These are phyloP conservation scores for Neurospora sp. DNA, from an alignment of 495 filamentous ascomycete genomes.

Conservation along the genomic window DNA sequence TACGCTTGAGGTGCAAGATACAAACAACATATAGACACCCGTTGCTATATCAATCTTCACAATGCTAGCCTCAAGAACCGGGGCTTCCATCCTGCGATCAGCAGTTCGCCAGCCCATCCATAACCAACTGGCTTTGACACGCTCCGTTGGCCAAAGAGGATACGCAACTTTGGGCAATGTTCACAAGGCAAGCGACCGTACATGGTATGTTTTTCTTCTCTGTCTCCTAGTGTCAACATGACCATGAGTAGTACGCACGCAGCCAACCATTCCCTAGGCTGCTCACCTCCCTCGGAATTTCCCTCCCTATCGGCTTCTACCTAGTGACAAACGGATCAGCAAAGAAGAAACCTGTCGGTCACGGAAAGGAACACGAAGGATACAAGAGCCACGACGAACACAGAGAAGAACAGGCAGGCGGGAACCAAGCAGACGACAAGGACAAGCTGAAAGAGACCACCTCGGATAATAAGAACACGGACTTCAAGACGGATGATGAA, in stretches of 20 bases:
- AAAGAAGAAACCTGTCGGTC: background rate
- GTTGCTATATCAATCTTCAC: background rate
- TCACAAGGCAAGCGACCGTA: constrained; percentile 4
- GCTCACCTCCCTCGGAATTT: constrained; percentile 10
- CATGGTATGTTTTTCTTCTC: constrained; percentile 8
- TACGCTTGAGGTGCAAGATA: background rate
- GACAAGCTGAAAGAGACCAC: background rate
- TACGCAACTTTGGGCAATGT: constrained; percentile 8
- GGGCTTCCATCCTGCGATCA: background rate
- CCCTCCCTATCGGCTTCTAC: constrained; percentile 8
- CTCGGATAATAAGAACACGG: background rate
- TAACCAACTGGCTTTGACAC: background rate
- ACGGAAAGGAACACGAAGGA: background rate
- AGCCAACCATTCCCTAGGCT: constrained; percentile 2
- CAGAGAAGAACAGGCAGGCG: background rate
- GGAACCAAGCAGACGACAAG: constrained; percentile 23
- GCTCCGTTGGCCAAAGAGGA: constrained; percentile 2
- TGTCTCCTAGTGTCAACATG: background rate
- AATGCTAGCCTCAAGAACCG: background rate
- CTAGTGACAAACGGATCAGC: background rate
- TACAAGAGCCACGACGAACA: background rate
- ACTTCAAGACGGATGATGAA: background rate
- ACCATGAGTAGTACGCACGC: background rate
- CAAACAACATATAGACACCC: background rate
- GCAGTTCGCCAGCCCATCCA: background rate